phyloP scores from a whole-genome alignment of 805 yeast genomes.

The Saturnispora kantuleensis region DNA sequence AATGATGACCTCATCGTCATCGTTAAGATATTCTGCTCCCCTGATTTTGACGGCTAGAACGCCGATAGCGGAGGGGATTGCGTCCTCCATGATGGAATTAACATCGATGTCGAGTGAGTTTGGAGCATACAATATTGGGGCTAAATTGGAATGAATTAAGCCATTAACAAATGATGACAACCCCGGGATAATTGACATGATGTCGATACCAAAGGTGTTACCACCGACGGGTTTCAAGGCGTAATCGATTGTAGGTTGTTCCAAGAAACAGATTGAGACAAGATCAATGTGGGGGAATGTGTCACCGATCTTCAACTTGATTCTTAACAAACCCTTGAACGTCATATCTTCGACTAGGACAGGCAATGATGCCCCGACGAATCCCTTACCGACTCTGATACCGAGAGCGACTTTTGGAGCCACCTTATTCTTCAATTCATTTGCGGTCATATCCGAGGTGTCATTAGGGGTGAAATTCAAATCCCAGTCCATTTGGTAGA shows the following conservation, averaged over 20 bases:
- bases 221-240: conserved; percentile 83
- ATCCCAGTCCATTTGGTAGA: conserved; percentile 77
- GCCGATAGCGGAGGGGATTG: conserved; percentile 60
- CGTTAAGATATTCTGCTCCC: conserved; percentile 40
- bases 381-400: conserved; percentile 71
- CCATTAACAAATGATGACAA: conserved; percentile 61
- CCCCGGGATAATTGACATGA: conserved; percentile 79
- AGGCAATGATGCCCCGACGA: conserved; percentile 68
- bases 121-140: conserved; percentile 77
- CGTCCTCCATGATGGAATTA: conserved; percentile 56
- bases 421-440: conserved; percentile 56
- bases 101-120: conserved; percentile 68
- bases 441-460: conserved; percentile 74
- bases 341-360: conserved; percentile 75
- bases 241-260: conserved; percentile 71
- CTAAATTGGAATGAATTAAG: conserved; percentile 57
- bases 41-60: conserved; percentile 54
- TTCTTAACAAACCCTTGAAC: conserved; percentile 57
- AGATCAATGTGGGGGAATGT: conserved; percentile 71
- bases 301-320: conserved; percentile 50
- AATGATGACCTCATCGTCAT: conserved; percentile 23
- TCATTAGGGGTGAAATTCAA: conserved; percentile 76
- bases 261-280: conserved; percentile 63
- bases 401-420: conserved; percentile 79
- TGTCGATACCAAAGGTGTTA: conserved; percentile 76